These are phyloP conservation scores for Penicillium malachiteum DNA, from an alignment of 495 filamentous ascomycete species.

Conservation along the genomic window DNA sequence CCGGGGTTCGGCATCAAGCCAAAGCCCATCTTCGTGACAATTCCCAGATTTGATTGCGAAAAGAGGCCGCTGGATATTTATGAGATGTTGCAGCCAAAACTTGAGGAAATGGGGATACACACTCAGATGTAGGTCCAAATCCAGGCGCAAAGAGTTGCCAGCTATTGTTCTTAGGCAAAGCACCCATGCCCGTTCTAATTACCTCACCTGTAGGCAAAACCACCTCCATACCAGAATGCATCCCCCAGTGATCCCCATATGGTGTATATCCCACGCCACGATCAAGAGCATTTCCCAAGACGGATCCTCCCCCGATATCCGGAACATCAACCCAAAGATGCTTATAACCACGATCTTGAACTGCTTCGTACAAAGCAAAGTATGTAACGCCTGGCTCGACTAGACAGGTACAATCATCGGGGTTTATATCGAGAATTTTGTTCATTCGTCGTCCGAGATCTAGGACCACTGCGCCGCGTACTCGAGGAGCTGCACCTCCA, in stretches of 20 bases:
- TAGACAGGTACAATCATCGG: conserved; percentile 18
- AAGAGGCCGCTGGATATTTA: conserved; percentile 35
- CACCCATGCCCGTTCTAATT: conserved; percentile 51
- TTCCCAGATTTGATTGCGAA: conserved; percentile 56
- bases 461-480: conserved; percentile 7
- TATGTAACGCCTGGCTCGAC: conserved; percentile 54
- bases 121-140: conserved; percentile 11
- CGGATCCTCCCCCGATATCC: conserved; percentile 56
- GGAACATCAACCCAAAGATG: conserved; percentile 54
- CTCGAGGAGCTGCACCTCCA: conserved; percentile 14
- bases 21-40: conserved; percentile 61
- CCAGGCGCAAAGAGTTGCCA: conserved; percentile 14
- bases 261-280: conserved; percentile 39
- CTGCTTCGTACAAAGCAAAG: conserved; percentile 51
- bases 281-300: conserved; percentile 53
- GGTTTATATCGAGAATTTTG: conserved; percentile 26
- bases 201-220: conserved; percentile 33
- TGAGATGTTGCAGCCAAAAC: not conserved
- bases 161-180: conserved; percentile 12
- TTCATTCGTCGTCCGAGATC: conserved; percentile 24
- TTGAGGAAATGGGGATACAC: not conserved
- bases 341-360: conserved; percentile 45
- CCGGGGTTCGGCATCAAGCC: conserved; percentile 54
- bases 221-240: conserved; percentile 18
- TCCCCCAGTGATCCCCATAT: conserved; percentile 15